These are phyloP conservation scores for Geotrichum macrosporum DNA, from an alignment of 1,139 yeast species.

Conservation along the genomic window DNA sequence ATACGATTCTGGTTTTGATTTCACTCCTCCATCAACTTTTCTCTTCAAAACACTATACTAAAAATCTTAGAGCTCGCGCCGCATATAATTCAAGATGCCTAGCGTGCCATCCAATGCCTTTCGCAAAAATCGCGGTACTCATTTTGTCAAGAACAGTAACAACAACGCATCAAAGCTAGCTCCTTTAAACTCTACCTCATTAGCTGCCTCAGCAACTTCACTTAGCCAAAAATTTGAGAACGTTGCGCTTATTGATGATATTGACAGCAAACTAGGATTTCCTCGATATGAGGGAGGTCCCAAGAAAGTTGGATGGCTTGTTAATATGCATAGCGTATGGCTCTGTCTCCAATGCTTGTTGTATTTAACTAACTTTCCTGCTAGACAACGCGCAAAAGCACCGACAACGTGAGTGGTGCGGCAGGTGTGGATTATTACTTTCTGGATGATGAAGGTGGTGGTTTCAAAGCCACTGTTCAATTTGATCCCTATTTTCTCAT, in stretches of 20 bases:
- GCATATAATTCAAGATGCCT: conserved; percentile 1
- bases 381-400: conserved; percentile 52
- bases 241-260: conserved; percentile 28
- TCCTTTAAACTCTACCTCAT: not conserved
- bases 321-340: conserved; percentile 57
- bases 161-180: not conserved
- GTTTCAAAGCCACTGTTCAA: conserved; percentile 77
- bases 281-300: conserved; percentile 72
- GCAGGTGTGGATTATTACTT: conserved; percentile 95
- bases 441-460: conserved; percentile 96
- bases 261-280: conserved; percentile 82
- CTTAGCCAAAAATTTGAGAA: conserved; percentile 29
- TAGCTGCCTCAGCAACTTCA: conserved; percentile 18
- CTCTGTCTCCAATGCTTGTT: not conserved
- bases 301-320: conserved; percentile 75
- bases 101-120: conserved; percentile 1
- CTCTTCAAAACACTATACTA: too few relatives aligned
- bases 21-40: too few relatives aligned
- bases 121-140: conserved; percentile 17
- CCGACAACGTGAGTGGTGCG: conserved; percentile 55
- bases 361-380: not conserved
- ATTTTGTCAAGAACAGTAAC: conserved; percentile 13
- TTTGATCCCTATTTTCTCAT: conserved; percentile 86
- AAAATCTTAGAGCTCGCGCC: not conserved
- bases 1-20: too few relatives aligned